Base-by-base conservation (phyloP, 371 early-diverging fungal genomes). In the Mucor indicus region DNA sequence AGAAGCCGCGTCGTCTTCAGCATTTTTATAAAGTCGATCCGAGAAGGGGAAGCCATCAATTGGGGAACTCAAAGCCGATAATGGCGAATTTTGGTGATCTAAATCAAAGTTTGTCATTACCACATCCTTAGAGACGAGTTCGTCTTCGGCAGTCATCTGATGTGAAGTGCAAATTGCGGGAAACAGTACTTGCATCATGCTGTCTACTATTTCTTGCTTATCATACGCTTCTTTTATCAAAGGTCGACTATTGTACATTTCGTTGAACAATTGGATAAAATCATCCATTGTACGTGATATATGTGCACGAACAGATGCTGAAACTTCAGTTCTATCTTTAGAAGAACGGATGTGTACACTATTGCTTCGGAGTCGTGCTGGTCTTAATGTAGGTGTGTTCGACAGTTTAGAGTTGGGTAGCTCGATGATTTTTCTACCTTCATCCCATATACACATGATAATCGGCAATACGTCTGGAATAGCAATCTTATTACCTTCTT, bases 151-250 rank as follows among this genome's bases (percentile, higher is more conserved):
- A 5, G 68, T 53, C 53, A 78, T 60, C 7, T 62, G 58, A 46
- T 73, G 64, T 11, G 67, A 55, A 39, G 57, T 53, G 41, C 79
- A 81, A 1, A 84, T 64, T 6, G 80, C 65, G 7, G 76, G 74
- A 45, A 81, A 86, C 4, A 85, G 37, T 7, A 79, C 68, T 8
- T 58, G 62, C 11, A 82, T 63, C 20, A 86, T 50, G 10, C 64
- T 68, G 42, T 84, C 87, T 20, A 84, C 56, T 7, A 70, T 61
- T 17, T 88, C 89, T n/a, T 64, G 72, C 2, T 70, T 69, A 33
- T 60, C 62, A 38, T 79, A 79, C 0, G 69, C 61, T 4, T 83
- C 83, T 38, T 69, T 76, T 46, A 87, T 80, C 10, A 75, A 69
- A n/a, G 75, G 71, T 12, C 77, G 65, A 20, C 48, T 58, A 21